phyloP scores from a whole-genome alignment of 345 rosid genomes.

The Populus euphratica region DNA sequence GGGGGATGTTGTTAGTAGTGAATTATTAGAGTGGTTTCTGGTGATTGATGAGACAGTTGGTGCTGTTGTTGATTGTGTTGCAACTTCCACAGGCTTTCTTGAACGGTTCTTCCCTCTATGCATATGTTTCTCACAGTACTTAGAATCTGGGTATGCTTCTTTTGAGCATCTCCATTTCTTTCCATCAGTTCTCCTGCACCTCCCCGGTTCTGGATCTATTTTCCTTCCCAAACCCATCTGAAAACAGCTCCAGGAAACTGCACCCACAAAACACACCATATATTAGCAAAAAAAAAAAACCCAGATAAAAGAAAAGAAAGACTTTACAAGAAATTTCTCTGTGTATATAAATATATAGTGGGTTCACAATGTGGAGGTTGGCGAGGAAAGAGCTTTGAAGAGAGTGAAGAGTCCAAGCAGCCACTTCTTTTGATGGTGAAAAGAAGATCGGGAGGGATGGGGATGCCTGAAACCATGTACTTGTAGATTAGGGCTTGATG shows the following conservation, averaged over 20 bases:
- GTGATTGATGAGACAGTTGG: constrained; percentile 25
- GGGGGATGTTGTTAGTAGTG: constrained; percentile 18
- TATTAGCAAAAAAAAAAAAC: background rate
- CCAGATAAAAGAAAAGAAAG: background rate
- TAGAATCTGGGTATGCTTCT: constrained; percentile 86
- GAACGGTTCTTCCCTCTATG: constrained; percentile 96
- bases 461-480: constrained; percentile 70
- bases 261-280: constrained; percentile 2
- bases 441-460: constrained; percentile 80
- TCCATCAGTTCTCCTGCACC: constrained; percentile 94
- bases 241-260: constrained; percentile 78
- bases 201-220: constrained; percentile 87
- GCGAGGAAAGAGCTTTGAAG: constrained; percentile 46
- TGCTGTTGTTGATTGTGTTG: constrained; percentile 15
- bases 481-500: constrained; percentile 81
- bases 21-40: constrained; percentile 20
- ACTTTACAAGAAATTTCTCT: background rate
- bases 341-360: background rate
- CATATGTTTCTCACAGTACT: constrained; percentile 94
- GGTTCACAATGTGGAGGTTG: constrained; percentile 52
- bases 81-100: constrained; percentile 88
- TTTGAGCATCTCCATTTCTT: constrained; percentile 95
- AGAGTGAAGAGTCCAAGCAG: constrained; percentile 44
- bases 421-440: constrained; percentile 58
- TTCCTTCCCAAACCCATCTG: constrained; percentile 75